These are phyloP conservation scores for Lichenothelia convexa DNA, from an alignment of 495 filamentous ascomycete genomes.

Conservation along the genomic window DNA sequence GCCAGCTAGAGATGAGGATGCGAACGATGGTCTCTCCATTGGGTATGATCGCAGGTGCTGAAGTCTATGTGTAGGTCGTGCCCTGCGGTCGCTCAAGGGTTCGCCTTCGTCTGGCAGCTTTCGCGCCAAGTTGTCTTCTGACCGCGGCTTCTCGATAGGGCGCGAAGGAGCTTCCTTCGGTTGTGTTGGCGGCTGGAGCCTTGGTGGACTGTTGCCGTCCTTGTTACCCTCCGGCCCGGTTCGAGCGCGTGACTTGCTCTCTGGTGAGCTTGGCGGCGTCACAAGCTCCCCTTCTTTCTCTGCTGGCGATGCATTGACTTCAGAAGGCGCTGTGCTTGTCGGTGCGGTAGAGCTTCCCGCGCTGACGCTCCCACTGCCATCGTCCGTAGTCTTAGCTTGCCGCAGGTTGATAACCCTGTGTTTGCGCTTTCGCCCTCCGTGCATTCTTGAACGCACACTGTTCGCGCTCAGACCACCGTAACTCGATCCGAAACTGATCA, in stretches of 20 bases:
- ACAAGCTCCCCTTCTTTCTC: slow-evolving; percentile 37
- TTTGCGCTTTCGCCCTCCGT: slow-evolving; percentile 62
- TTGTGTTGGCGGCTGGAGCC: background rate
- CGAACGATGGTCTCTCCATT: background rate
- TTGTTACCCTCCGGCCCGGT: too few species aligned
- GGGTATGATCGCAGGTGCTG: background rate
- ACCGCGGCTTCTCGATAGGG: too few species aligned
- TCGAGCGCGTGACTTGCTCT: slow-evolving; percentile 11
- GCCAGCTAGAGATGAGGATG: background rate
- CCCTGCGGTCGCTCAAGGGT: background rate
- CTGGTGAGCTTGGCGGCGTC: slow-evolving; percentile 26
- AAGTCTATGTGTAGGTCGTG: background rate
- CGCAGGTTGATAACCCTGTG: slow-evolving; percentile 86
- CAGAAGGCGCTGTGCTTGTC: slow-evolving; percentile 31
- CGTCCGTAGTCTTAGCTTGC: slow-evolving; percentile 26
- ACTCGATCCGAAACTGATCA: slow-evolving; percentile 15
- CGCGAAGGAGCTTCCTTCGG: too few species aligned
- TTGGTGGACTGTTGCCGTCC: background rate
- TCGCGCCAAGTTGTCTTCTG: too few species aligned
- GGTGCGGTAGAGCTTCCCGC: slow-evolving; percentile 28
- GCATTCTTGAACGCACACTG: slow-evolving; percentile 40
- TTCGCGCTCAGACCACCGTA: slow-evolving; percentile 44
- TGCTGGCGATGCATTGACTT: slow-evolving; percentile 25
- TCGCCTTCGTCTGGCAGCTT: too few species aligned
- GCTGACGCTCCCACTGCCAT: slow-evolving; percentile 7